Percentiles rank a stretch among this genome's conserved stretches.
phyloP scores from a whole-genome alignment of 768 basidiomycete genomes.

The Clitopilus passeckerianus region DNA sequence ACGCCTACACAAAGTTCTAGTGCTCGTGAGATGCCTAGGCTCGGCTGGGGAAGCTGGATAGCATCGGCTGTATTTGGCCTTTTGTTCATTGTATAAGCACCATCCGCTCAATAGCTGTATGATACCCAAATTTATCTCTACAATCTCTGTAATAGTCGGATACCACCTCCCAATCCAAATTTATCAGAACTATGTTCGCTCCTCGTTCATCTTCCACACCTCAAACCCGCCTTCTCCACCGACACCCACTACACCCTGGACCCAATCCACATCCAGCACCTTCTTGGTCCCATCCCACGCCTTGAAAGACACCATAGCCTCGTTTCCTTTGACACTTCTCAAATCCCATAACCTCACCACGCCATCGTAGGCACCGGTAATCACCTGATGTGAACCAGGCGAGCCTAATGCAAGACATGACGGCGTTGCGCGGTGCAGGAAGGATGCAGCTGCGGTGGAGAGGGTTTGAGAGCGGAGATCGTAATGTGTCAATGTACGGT shows the following conservation, averaged over 20 bases:
- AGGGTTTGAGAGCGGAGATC: conserved; percentile 39
- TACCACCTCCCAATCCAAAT: too few relatives aligned
- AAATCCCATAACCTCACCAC: conserved; percentile 76
- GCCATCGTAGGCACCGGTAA: conserved; percentile 77
- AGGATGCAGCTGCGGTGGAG: conserved; percentile 30
- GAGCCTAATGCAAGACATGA: conserved; percentile 43
- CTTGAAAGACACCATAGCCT: conserved; percentile 59
- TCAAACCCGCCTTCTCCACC: conserved; percentile 65
- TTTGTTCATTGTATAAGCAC: neutral
- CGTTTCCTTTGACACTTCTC: conserved; percentile 58
- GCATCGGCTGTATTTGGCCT: neutral
- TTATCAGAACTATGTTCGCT: conserved; percentile 9
- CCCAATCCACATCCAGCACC: conserved; percentile 58
- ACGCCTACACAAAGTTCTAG: neutral
- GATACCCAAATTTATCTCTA: neutral
- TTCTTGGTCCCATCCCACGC: conserved; percentile 55
- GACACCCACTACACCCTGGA: conserved; percentile 45
- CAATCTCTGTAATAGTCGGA: too few relatives aligned
- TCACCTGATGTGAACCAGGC: conserved; percentile 42
- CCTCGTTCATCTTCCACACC: conserved; percentile 53
- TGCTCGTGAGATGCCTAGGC: neutral
- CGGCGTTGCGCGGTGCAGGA: conserved; percentile 63
- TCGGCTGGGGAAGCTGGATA: neutral
- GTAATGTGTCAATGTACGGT: conserved; percentile 68
- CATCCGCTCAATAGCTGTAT: neutral